Evolutionary conservation across 306 rosid genomes (phyloP).

Genomic region (Senna tora): DNA sequence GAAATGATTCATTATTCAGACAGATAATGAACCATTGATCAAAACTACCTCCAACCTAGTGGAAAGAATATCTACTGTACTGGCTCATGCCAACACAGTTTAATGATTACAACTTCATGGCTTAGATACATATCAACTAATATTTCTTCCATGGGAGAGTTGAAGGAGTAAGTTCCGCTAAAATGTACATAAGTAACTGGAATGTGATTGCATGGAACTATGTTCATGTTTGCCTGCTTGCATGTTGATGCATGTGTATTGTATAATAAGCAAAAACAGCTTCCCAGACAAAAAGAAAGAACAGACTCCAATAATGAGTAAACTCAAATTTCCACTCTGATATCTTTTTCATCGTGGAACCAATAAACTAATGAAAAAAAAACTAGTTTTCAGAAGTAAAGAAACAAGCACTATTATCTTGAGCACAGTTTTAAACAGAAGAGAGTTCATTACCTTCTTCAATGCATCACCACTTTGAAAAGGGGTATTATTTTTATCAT

Average conservation of each 20-base stretch:
- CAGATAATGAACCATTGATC: slow-evolving; percentile 18
- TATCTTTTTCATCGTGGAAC: not conserved
- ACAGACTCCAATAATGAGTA: not conserved
- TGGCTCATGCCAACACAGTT: not conserved
- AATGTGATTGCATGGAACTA: slow-evolving; percentile 10
- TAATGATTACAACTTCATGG: slow-evolving; percentile 7
- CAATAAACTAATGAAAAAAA: not conserved
- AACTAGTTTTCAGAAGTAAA: no score
- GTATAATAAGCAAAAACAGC: not conserved
- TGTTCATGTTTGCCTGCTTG: not conserved
- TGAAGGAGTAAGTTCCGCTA: not conserved
- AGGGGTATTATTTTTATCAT: slow-evolving; percentile 40
- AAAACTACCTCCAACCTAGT: slow-evolving; percentile 26
- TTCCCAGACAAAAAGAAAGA: not conserved
- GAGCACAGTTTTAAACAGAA: slow-evolving; percentile 23
- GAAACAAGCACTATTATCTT: slow-evolving; percentile 4
- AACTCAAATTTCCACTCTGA: not conserved
- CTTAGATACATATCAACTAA: not conserved
- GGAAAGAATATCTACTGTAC: slow-evolving; percentile 22
- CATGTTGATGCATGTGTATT: not conserved
- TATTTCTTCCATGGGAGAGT: not conserved
- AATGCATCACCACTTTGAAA: slow-evolving; percentile 42
- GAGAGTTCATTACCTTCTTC: slow-evolving; percentile 52
- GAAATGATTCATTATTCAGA: slow-evolving; percentile 18
- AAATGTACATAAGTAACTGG: not conserved